These are phyloP conservation scores for Colletotrichum somersetense DNA, from an alignment of 2,329 filamentous ascomycete genomes.

Conservation along the genomic window DNA sequence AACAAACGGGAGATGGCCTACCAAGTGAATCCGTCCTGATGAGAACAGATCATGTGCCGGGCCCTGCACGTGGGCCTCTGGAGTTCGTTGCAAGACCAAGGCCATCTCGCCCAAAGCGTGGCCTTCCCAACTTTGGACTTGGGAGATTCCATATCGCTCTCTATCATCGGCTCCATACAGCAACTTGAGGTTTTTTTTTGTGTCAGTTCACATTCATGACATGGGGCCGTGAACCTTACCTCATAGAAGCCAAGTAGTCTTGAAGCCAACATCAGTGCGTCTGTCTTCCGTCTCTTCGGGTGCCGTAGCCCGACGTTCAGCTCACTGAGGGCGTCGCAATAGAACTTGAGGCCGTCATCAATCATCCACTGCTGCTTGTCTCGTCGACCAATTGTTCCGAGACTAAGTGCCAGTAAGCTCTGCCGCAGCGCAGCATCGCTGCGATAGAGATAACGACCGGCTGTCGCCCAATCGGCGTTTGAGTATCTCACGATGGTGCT, in stretches of 20 bases:
- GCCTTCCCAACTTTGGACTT: conserved; percentile 43
- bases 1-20: not conserved
- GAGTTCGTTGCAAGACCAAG: conserved; percentile 29
- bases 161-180: conserved; percentile 42
- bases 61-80: conserved; percentile 29
- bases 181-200: conserved; percentile 10
- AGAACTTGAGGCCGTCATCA: conserved; percentile 43
- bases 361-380: conserved; percentile 43
- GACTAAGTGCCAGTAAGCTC: conserved; percentile 44
- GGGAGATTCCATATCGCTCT: conserved; percentile 29
- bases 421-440: conserved; percentile 39
- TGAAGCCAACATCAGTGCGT: conserved; percentile 35
- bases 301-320: conserved; percentile 25
- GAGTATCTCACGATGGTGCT: conserved; percentile 26
- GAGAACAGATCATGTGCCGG: conserved; percentile 44
- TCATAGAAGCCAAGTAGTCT: conserved; percentile 44
- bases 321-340: conserved; percentile 42
- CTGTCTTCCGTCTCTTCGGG: conserved; percentile 32
- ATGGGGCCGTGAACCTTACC: conserved; percentile 15
- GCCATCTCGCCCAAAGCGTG: conserved; percentile 41
- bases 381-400: conserved; percentile 42
- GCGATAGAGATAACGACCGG: conserved; percentile 42
- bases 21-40: conserved; percentile 44
- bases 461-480: conserved; percentile 43
- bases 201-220: conserved; percentile 4